These are phyloP conservation scores for Salix viminalis DNA, from an alignment of 345 rosid genomes.

Conservation along the genomic window DNA sequence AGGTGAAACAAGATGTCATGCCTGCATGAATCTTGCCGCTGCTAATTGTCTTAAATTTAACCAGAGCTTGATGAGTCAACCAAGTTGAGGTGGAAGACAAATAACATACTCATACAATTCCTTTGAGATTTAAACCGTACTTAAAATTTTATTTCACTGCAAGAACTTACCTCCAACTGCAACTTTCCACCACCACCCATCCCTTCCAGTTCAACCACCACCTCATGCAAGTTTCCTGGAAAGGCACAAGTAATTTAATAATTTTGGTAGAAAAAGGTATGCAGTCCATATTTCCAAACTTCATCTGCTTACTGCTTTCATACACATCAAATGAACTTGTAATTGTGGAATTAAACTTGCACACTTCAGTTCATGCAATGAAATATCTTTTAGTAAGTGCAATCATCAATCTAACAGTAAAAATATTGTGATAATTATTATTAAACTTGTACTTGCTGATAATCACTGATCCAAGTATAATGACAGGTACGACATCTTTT, in stretches of 20 bases:
- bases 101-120: background rate
- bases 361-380: background rate
- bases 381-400: background rate
- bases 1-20: background rate
- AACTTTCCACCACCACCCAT: conserved; percentile 96
- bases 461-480: background rate
- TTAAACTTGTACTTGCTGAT: background rate
- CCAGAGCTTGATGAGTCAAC: background rate
- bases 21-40: background rate
- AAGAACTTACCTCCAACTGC: conserved; percentile 65
- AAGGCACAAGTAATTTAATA: conserved; percentile 14
- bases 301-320: background rate
- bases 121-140: background rate
- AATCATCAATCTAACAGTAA: background rate
- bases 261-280: background rate
- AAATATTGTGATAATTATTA: background rate
- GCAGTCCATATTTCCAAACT: background rate
- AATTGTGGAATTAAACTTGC: background rate
- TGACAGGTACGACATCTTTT: background rate
- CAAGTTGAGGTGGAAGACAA: background rate
- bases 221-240: conserved; percentile 62
- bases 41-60: background rate
- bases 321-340: background rate
- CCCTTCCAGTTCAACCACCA: conserved; percentile 81
- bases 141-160: conserved; percentile 8